Conservation (phyloP, 192 early-diverging fungal genomes). For the Phlyctochytrium bullatum region DNA sequence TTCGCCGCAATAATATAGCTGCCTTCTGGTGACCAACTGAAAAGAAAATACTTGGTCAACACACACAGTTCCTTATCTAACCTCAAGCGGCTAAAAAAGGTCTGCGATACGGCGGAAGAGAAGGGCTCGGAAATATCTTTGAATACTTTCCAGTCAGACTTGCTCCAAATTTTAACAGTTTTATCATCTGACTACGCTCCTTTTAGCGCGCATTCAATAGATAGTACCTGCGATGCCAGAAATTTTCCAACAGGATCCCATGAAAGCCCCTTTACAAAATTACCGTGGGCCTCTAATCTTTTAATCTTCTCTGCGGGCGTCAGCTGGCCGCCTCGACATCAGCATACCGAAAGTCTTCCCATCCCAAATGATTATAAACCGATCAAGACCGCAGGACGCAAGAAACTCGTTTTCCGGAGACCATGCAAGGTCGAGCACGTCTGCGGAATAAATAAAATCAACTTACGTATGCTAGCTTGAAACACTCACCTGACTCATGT, state of each 20-base stretch:
- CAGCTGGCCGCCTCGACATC: conserved; percentile 9
- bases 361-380: conserved; percentile 82
- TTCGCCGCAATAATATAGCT: conserved; percentile 86
- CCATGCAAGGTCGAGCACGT: conserved; percentile 93
- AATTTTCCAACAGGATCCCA: conserved; percentile 96
- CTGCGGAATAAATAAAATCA: too few species aligned
- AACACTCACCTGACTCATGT: conserved; percentile 68
- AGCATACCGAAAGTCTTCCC: conserved; percentile 69
- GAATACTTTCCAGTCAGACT: conserved; percentile 84
- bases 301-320: conserved; percentile 44
- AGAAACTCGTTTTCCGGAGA: conserved; percentile 79
- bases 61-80: conserved; percentile 5
- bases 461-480: too few species aligned
- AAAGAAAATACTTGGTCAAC: neutral
- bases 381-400: conserved; percentile 89
- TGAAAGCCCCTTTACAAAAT: conserved; percentile 94
- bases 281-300: conserved; percentile 66
- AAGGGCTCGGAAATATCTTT: conserved; percentile 71
- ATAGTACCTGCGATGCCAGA: conserved; percentile 76
- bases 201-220: neutral
- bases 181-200: conserved; percentile 81
- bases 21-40: conserved; percentile 97
- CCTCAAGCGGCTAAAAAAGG: conserved; percentile 86
- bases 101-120: conserved; percentile 72
- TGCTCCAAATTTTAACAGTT: conserved; percentile 80